Evolutionary conservation across 257 asterid species (phyloP).

Genomic region (Eucommia ulmoides): DNA sequence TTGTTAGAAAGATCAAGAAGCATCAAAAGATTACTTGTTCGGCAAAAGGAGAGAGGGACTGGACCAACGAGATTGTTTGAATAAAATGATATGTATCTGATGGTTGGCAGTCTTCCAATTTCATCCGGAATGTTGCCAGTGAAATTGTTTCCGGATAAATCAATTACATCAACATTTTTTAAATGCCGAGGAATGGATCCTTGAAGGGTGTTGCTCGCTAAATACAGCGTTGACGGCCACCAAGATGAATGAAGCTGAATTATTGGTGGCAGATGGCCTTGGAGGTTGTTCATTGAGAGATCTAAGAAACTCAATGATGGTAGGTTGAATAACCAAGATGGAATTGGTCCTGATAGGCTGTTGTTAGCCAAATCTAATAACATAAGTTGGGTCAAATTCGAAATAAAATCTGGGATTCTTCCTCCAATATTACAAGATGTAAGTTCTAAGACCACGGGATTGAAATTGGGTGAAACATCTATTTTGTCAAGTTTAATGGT

Average conservation of each 20-base stretch:
- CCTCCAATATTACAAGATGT: background rate
- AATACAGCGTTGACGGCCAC: conserved; percentile 1
- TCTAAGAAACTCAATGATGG: conserved; percentile 4
- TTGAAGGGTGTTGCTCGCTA: conserved; percentile 7
- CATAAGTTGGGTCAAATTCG: background rate
- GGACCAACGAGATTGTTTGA: conserved; percentile 5
- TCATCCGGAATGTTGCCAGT: conserved; percentile 3
- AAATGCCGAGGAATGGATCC: conserved; percentile 8
- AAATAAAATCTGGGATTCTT: background rate
- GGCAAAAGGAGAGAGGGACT: conserved; percentile 12
- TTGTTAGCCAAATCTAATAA: conserved; percentile 2
- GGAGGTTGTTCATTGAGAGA: conserved; percentile 9
- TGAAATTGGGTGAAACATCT: background rate
- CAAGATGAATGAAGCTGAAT: conserved; percentile 10
- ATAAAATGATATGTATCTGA: conserved; percentile 6
- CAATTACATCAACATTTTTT: conserved; percentile 1
- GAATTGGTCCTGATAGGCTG: conserved; percentile 5
- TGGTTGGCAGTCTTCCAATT: background rate
- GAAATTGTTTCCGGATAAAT: conserved; percentile 7
- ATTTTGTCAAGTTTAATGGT: background rate
- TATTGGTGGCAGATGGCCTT: conserved; percentile 5
- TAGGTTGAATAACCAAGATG: conserved; percentile 12
- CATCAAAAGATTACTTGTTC: background rate
- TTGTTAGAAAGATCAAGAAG: conserved; percentile 11
- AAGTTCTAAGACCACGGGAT: background rate